phyloP scores from a whole-genome alignment of 192 early-diverging fungal genomes.

The Geranomyces variabilis region DNA sequence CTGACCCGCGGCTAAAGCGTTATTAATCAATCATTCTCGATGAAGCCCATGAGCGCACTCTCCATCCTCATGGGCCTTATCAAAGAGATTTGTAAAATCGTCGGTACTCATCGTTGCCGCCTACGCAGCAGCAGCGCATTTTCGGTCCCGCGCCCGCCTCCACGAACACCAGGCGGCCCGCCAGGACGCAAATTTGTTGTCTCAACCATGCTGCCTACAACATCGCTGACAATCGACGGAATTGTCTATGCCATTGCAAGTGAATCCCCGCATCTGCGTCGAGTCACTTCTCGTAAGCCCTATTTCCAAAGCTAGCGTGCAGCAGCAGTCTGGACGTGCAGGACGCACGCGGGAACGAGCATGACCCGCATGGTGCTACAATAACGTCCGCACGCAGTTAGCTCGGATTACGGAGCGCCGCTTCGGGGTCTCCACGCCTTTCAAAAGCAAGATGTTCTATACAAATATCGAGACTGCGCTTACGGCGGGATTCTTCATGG shows the following conservation, averaged over 20 bases:
- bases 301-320: conserved; percentile 92
- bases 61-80: conserved; percentile 99
- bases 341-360: conserved; percentile 90
- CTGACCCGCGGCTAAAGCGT: conserved; percentile 79
- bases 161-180: conserved; percentile 73
- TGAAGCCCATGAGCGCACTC: conserved; percentile 97
- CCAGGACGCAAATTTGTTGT: conserved; percentile 97
- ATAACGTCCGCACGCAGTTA: conserved; percentile 69
- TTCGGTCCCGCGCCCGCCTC: conserved; percentile 88
- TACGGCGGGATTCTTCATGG: conserved; percentile 96
- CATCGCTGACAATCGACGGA: conserved; percentile 97
- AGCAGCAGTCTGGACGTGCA: conserved; percentile 97
- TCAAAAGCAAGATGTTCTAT: conserved; percentile 73
- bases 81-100: conserved; percentile 81
- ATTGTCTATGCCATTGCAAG: conserved; percentile 99
- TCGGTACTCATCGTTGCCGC: conserved; percentile 91
- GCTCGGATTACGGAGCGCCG: conserved; percentile 72
- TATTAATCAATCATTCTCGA: conserved; percentile 98
- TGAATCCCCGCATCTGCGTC: conserved; percentile 91
- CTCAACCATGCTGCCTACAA: conserved; percentile 98
- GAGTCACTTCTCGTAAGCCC: conserved; percentile 94
- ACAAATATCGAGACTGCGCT: conserved; percentile 88
- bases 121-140: conserved; percentile 87
- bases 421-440: conserved; percentile 55
- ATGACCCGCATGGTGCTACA: conserved; percentile 89